These are phyloP conservation scores for Tilletia setariae DNA, from an alignment of 1,284 basidiomycete species.

Conservation along the genomic window DNA sequence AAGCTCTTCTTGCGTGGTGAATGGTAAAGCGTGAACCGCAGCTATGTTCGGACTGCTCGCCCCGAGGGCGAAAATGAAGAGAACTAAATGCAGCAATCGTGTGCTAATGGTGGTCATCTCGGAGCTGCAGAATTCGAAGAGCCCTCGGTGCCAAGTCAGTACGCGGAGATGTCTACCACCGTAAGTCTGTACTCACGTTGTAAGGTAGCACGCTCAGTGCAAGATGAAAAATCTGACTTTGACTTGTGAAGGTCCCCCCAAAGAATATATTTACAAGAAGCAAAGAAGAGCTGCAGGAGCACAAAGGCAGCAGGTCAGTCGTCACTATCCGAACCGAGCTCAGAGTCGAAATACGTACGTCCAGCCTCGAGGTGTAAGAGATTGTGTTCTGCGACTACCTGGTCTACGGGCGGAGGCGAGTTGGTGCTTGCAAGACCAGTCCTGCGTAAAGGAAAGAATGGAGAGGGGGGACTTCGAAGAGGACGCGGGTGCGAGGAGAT, in stretches of 20 bases:
- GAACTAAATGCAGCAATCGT: neutral
- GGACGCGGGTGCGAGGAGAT: neutral
- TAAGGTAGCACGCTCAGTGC: no score
- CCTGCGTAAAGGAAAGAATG: neutral
- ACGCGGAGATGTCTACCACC: no score
- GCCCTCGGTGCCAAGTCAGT: no score
- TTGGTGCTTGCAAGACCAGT: conserved; percentile 9
- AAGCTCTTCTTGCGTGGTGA: neutral
- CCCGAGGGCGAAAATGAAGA: conserved; percentile 3
- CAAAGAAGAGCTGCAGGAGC: neutral
- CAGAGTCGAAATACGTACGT: neutral
- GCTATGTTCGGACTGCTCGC: neutral
- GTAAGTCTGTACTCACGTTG: no score
- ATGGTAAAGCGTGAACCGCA: neutral
- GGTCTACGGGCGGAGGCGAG: neutral
- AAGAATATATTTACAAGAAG: conserved; percentile 6
- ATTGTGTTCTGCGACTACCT: neutral
- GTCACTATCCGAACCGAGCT: no score
- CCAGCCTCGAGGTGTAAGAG: neutral
- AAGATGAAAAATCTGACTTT: no score
- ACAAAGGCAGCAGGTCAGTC: neutral
- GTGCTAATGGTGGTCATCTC: neutral
- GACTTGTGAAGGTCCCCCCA: neutral
- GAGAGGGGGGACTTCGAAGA: neutral
- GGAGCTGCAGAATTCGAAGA: no score